These are phyloP conservation scores for Pyrrhoderma noxium DNA, from an alignment of 1,284 basidiomycete species.

Conservation along the genomic window DNA sequence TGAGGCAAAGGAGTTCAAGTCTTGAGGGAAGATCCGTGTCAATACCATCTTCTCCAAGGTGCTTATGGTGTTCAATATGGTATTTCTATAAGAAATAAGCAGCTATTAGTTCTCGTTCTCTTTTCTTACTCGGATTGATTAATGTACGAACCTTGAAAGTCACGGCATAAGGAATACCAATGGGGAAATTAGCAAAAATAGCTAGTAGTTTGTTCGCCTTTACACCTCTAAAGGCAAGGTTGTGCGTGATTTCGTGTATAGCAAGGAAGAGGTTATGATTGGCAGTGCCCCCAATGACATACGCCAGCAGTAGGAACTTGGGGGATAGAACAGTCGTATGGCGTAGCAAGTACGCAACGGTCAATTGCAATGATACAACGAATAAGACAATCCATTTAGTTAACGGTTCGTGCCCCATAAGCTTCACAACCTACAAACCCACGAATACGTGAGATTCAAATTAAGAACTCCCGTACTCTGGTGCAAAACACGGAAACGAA, in stretches of 20 bases:
- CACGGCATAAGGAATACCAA: conserved; percentile 92
- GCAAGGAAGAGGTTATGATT: conserved; percentile 98
- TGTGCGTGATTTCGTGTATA: conserved; percentile 98
- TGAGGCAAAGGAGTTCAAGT: conserved; percentile 79
- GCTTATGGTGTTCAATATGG: conserved; percentile 93
- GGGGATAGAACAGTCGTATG: conserved; percentile 58
- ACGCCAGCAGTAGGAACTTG: conserved; percentile 73
- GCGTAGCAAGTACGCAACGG: conserved; percentile 58
- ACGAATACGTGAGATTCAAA: neutral
- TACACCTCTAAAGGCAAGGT: conserved; percentile 86
- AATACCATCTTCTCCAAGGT: conserved; percentile 91
- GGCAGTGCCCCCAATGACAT: conserved; percentile 85
- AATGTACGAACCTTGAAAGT: conserved; percentile 89
- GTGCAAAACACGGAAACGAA: neutral
- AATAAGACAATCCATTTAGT: conserved; percentile 83
- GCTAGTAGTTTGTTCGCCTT: conserved; percentile 82
- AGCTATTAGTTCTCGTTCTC: neutral
- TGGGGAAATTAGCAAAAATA: conserved; percentile 87
- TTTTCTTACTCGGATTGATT: neutral
- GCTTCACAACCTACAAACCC: conserved; percentile 65
- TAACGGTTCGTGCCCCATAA: conserved; percentile 91
- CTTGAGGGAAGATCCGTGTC: conserved; percentile 92
- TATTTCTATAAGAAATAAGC: conserved; percentile 51
- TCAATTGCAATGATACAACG: conserved; percentile 77
- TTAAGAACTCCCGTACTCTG: neutral